Conservation (phyloP, 2,329 filamentous ascomycete genomes). For the Sporothrix curviconia region DNA sequence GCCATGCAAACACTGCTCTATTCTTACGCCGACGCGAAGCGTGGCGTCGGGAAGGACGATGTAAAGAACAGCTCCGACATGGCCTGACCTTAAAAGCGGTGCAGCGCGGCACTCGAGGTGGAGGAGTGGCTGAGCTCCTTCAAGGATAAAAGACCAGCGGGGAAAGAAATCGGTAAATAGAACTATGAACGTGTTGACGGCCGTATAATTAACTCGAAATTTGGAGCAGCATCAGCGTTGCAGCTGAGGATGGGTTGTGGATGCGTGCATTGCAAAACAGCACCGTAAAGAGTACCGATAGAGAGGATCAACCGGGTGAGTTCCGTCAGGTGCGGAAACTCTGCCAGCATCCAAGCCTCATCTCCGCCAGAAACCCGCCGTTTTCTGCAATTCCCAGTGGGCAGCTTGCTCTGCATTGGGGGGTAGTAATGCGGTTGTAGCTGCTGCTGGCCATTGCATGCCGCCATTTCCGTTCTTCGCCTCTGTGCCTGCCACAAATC, state of each 20-base stretch:
- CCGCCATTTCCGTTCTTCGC: not conserved
- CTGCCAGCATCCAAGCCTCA: not conserved
- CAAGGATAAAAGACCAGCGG: no score
- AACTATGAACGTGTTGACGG: not conserved
- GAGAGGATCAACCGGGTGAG: not conserved
- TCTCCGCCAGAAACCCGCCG: not conserved
- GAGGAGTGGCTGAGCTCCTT: not conserved
- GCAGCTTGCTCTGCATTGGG: not conserved
- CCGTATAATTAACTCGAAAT: no score
- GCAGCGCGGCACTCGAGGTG: not conserved
- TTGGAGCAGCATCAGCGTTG: no score
- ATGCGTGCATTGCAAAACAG: not conserved
- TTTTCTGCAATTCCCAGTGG: no score
- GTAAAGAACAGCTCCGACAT: not conserved
- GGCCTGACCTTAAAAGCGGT: not conserved
- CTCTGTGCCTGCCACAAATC: not conserved
- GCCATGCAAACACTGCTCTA: slow-evolving; percentile 1
- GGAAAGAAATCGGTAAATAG: not conserved
- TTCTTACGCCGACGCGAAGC: slow-evolving; percentile 1
- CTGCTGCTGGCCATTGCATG: no score
- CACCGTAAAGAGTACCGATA: not conserved
- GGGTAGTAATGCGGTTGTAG: no score
- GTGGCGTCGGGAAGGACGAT: not conserved
- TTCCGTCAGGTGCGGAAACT: not conserved
- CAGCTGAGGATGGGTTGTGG: not conserved